A percentile compares a stretch with the other conserved stretches of the same genome.
Evolutionary conservation across 2,329 filamentous ascomycete species (phyloP).

Genomic region (Ilyonectria destructans): DNA sequence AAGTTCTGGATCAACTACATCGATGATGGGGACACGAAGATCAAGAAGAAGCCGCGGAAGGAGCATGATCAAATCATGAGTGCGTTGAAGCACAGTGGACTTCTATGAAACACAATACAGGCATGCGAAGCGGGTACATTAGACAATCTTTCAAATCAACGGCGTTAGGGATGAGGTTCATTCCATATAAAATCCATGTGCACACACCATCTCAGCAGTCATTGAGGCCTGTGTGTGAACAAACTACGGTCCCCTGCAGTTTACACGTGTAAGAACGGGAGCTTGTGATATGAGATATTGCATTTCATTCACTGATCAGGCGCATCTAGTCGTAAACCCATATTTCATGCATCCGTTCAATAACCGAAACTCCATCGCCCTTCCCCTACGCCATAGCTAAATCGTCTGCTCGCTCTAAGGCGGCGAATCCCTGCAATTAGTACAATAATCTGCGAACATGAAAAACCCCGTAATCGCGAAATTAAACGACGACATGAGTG

Average conservation of each 20-base stretch:
- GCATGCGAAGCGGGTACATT: slow-evolving; percentile 7
- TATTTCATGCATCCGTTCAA: slow-evolving; percentile 14
- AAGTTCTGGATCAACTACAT: slow-evolving; percentile 93
- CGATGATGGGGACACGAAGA: slow-evolving; percentile 60
- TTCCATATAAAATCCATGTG: background rate
- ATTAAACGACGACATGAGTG: slow-evolving; percentile 70
- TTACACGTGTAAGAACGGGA: background rate
- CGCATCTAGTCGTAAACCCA: slow-evolving; percentile 15
- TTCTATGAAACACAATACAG: slow-evolving; percentile 36
- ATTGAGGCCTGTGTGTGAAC: background rate
- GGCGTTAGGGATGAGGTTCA: slow-evolving; percentile 15
- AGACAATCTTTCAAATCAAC: slow-evolving; percentile 23
- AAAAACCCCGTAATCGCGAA: background rate
- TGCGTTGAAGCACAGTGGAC: slow-evolving; percentile 61
- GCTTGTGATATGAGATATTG: background rate
- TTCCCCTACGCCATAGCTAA: slow-evolving; percentile 19
- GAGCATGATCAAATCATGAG: slow-evolving; percentile 61
- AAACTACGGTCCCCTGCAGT: background rate
- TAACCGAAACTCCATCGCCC: slow-evolving; percentile 20
- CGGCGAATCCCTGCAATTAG: background rate
- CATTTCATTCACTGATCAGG: slow-evolving; percentile 7
- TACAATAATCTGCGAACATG: background rate
- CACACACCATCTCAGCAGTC: background rate
- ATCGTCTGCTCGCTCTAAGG: background rate
- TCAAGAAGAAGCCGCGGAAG: slow-evolving; percentile 48